phyloP scores from a whole-genome alignment of 1,139 yeast genomes.

The Kazachstania sp. region DNA sequence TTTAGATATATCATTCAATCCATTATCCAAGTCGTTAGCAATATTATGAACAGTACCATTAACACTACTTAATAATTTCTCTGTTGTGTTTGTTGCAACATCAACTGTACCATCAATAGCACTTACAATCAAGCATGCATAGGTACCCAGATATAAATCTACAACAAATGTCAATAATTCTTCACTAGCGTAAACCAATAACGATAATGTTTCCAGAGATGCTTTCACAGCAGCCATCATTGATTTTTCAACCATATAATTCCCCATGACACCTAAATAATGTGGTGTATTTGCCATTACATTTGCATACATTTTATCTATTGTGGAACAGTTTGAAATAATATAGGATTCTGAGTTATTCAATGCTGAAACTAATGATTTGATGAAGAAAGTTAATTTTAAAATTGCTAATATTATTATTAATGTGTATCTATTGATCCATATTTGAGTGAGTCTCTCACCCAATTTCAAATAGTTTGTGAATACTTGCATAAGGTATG shows the following conservation, averaged over 20 bases:
- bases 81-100: constrained; percentile 67
- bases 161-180: constrained; percentile 54
- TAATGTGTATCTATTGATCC: constrained; percentile 50
- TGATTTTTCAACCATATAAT: constrained; percentile 40
- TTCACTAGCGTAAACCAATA: constrained; percentile 50
- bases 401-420: constrained; percentile 38
- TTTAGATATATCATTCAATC: constrained; percentile 45
- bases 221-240: constrained; percentile 42
- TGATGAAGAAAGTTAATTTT: constrained; percentile 43
- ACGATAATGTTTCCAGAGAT: constrained; percentile 34
- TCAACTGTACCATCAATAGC: constrained; percentile 65
- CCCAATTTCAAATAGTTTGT: constrained; percentile 29
- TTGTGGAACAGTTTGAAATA: constrained; percentile 36
- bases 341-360: constrained; percentile 33
- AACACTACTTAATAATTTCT: constrained; percentile 47
- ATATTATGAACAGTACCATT: constrained; percentile 50
- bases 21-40: constrained; percentile 54
- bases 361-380: constrained; percentile 37
- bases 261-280: constrained; percentile 47
- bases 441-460: constrained; percentile 49
- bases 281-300: constrained; percentile 44
- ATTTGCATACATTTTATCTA: constrained; percentile 39
- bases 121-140: constrained; percentile 70
- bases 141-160: constrained; percentile 74
- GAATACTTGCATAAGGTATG: background rate